Conservation (phyloP, 306 rosid species). For the Medicago lupulina region DNA sequence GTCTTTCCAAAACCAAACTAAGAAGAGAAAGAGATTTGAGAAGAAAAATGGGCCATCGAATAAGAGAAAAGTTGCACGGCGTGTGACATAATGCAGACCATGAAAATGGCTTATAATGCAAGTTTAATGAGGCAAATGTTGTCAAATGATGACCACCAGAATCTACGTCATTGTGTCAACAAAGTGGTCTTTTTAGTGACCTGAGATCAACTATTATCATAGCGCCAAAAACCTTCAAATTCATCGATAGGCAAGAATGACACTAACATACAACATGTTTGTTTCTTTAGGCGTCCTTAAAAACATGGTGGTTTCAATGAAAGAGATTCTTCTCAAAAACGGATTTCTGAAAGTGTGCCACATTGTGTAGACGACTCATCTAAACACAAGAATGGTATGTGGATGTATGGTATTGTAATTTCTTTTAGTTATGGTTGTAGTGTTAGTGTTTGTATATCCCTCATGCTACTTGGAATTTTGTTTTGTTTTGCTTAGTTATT, state of each 20-base stretch:
- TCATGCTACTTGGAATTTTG: background rate
- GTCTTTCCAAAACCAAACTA: constrained; percentile 65
- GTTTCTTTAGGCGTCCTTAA: background rate
- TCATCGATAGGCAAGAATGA: background rate
- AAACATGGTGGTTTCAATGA: background rate
- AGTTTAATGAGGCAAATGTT: constrained; percentile 8
- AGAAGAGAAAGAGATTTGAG: constrained; percentile 68
- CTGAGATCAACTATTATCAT: background rate
- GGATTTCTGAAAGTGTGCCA: background rate
- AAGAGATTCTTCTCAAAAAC: background rate
- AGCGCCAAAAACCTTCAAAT: background rate
- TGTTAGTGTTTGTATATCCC: constrained; percentile 1
- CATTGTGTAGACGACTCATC: background rate
- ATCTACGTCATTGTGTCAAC: background rate
- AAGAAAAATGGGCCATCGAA: constrained; percentile 59
- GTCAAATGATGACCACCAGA: constrained; percentile 34
- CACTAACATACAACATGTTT: background rate
- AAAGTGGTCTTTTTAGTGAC: background rate
- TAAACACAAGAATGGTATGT: background rate
- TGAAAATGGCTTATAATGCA: background rate
- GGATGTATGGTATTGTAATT: constrained; percentile 16
- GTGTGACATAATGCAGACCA: constrained; percentile 42
- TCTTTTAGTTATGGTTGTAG: constrained; percentile 1
- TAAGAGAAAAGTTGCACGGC: constrained; percentile 51
- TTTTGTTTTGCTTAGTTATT: background rate